Evolutionary conservation across 148 eudicot species (phyloP), one percentile per base, ranked within the genome.

Genomic region (Rhododendron henanense): DNA sequence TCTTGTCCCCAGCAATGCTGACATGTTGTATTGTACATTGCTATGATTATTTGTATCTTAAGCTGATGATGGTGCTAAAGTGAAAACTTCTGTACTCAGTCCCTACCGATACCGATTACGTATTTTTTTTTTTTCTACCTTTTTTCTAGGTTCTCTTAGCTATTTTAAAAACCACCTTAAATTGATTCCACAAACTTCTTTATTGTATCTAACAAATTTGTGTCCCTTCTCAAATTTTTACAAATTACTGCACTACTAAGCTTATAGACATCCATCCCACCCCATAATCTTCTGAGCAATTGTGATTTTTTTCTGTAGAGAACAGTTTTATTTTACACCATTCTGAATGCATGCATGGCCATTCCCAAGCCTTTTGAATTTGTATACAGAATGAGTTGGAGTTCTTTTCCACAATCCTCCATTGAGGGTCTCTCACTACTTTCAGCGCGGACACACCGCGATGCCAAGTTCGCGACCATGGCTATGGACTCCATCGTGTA

Each of bases 391-490:
- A 95, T 94, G 59, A 92, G 86, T 87, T 95, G 99, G 47, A 94
- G 95, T 88, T 94, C 98, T 86, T 91, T 96, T 61, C 91, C 94
- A 81, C 98, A 96, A 31, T 92, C 97, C 77, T 87, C 89, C 94
- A 94, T 95, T 45, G 95, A 90, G 63, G 99, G 99, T 87, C 99
- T 93, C 90, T 95, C 94, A n/a, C 90, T 86, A 86, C 99, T 94
- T 84, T 93, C 97, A 65, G 85, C 82, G 48, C 96, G 88, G 35
- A 95, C 94, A 87, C 99, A 96, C 28, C 97, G 96, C 55, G 99
- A 96, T 82, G 97, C 97, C 87, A 95, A 88, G 90, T 94, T 94
- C 87, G 97, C 95, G 87, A 92, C 93, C 98, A 97, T 95, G 50
- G 91, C 83, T 84, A 92, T 86, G 1, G 98, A 94, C 87, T 97